Evolutionary conservation across 371 early-diverging fungal genomes (phyloP).

Genomic region (Parasitella parasitica): DNA sequence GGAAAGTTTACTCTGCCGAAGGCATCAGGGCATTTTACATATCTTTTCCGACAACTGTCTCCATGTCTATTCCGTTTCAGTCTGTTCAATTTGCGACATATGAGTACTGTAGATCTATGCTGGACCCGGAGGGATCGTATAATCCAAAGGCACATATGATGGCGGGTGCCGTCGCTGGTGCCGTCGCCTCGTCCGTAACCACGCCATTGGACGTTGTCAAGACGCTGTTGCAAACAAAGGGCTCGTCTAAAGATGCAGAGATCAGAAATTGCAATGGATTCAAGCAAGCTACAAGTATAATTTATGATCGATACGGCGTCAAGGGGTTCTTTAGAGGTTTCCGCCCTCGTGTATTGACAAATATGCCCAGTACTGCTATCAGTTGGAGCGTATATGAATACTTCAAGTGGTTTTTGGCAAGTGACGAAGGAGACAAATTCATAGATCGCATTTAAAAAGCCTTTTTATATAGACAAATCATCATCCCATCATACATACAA

Average conservation of each 20-base stretch:
- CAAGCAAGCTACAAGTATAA: slow-evolving; percentile 70
- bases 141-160: slow-evolving; percentile 83
- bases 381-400: slow-evolving; percentile 93
- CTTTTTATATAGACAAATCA: background rate
- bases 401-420: slow-evolving; percentile 68
- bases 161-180: slow-evolving; percentile 91
- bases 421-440: slow-evolving; percentile 12
- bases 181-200: slow-evolving; percentile 83
- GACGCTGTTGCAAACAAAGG: slow-evolving; percentile 91
- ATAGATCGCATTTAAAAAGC: slow-evolving; percentile 10
- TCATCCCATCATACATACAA: background rate
- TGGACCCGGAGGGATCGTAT: slow-evolving; percentile 75
- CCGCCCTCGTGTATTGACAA: slow-evolving; percentile 78
- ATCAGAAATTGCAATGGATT: slow-evolving; percentile 74
- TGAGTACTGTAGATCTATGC: slow-evolving; percentile 68
- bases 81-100: slow-evolving; percentile 91
- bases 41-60: slow-evolving; percentile 91
- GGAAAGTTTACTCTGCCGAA: slow-evolving; percentile 67
- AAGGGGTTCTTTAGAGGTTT: slow-evolving; percentile 82
- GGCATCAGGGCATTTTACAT: slow-evolving; percentile 89
- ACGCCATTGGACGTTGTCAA: slow-evolving; percentile 94
- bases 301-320: slow-evolving; percentile 73
- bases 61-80: slow-evolving; percentile 94
- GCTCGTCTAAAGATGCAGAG: slow-evolving; percentile 63
- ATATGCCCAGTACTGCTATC: slow-evolving; percentile 94